phyloP scores from a whole-genome alignment of 352 stramenopile species.

The Pythium volutum region DNA sequence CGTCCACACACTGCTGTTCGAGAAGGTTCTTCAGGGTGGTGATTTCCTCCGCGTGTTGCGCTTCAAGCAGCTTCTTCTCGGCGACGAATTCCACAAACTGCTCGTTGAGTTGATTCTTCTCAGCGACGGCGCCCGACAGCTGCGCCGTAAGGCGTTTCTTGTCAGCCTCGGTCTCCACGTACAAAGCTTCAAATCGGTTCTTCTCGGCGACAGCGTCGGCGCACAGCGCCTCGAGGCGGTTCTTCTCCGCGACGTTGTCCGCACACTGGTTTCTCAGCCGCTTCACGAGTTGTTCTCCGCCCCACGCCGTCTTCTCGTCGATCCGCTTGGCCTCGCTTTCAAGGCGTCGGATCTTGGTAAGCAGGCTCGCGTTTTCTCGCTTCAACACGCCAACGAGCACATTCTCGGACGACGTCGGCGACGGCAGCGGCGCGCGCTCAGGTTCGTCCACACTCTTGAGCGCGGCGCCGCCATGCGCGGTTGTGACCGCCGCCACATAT shows the following conservation, averaged over 20 bases:
- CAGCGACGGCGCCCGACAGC: background rate
- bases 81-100: background rate
- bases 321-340: constrained; percentile 3
- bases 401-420: background rate
- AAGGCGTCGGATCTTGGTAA: constrained; percentile 8
- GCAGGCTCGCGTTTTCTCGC: constrained; percentile 4
- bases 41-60: background rate
- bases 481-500: constrained; percentile 2
- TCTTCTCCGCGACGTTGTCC: background rate
- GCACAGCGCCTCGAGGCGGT: background rate
- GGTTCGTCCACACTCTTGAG: background rate
- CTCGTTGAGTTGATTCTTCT: background rate
- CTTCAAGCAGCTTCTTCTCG: background rate
- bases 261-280: constrained; percentile 1
- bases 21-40: background rate
- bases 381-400: constrained; percentile 1
- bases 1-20: background rate
- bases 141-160: background rate
- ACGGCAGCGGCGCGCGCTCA: background rate
- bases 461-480: background rate
- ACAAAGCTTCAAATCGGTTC: background rate
- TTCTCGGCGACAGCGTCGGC: background rate
- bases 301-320: constrained; percentile 5
- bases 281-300: background rate
- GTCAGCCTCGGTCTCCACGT: background rate